These are phyloP conservation scores for Mucor mucedo DNA, from an alignment of 371 early-diverging fungal species.

Conservation along the genomic window DNA sequence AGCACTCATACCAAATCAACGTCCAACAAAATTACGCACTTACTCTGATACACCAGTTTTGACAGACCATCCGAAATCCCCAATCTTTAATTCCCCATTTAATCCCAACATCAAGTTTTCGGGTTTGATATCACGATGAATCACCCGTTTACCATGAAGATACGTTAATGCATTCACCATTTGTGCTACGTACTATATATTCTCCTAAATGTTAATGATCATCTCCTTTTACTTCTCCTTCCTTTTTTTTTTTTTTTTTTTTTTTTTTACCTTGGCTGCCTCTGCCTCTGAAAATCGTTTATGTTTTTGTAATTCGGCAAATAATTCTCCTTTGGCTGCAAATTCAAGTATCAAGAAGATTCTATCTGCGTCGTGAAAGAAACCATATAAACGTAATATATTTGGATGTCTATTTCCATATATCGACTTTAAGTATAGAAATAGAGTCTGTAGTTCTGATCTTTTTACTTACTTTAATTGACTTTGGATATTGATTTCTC, in stretches of 20 bases:
- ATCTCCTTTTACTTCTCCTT: not conserved
- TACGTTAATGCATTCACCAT: slow-evolving; percentile 78
- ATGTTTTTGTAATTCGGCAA: slow-evolving; percentile 75
- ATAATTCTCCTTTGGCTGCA: slow-evolving; percentile 95
- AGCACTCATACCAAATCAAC: not conserved
- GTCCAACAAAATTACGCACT: slow-evolving; percentile 6
- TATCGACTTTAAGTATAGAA: not conserved
- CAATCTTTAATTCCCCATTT: slow-evolving; percentile 55
- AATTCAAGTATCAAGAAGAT: slow-evolving; percentile 97
- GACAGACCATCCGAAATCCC: slow-evolving; percentile 60
- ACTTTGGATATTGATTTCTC: slow-evolving; percentile 98
- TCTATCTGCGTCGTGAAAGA: slow-evolving; percentile 94
- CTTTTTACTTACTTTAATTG: slow-evolving; percentile 72
- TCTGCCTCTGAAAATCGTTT: slow-evolving; percentile 77
- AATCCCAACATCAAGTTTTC: slow-evolving; percentile 90
- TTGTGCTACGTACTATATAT: slow-evolving; percentile 84
- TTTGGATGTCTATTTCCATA: slow-evolving; percentile 79
- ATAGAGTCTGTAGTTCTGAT: not conserved
- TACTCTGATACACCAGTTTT: slow-evolving; percentile 44
- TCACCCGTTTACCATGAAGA: slow-evolving; percentile 93
- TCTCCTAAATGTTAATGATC: slow-evolving; percentile 47
- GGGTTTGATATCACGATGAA: slow-evolving; percentile 96
- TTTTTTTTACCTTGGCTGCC: slow-evolving; percentile 69
- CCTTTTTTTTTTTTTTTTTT: slow-evolving; percentile 23
- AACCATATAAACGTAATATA: slow-evolving; percentile 95